Evolutionary conservation across 192 early-diverging fungal species (phyloP), one percentile per base, ranked within the genome.

Genomic region (Dimargaris cristalligena): DNA sequence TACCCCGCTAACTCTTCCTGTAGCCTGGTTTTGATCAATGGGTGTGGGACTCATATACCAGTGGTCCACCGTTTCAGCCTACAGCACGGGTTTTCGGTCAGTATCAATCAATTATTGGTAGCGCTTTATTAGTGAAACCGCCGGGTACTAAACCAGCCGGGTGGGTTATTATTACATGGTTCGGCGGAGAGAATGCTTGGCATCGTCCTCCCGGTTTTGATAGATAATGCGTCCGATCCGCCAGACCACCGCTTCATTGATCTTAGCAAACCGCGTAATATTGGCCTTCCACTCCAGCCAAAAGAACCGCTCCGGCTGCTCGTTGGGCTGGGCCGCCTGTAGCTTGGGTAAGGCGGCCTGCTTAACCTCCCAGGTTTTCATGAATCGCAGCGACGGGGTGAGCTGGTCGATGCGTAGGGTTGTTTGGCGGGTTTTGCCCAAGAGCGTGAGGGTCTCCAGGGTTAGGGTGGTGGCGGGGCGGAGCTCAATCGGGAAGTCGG

Each of bases 211-310:
- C 31, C 54, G 54, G 31, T 56, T 29, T 33, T 34, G 31, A 14
- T 56, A 33, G 34, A 56, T 56, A 9, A 56, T 20, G 16, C 34
- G 54, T 14, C 54, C 54, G 31, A 56, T 56, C 30, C 54, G 54
- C 54, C 54, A 56, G 16, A 56, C 54, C 20, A 56, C 32, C 0
- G 54, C 54, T 34, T 56, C 54, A 16, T 56, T 56, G 31, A 56
- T 56, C 11, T 14, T 14, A 14, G 28, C 54, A 29, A 34, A 56
- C 31, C 23, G 54, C 23, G 54, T 56, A 0, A 56, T 14, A 14
- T 56, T 34, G 54, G 54, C 10, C 34, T 56, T 56, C 54, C 54
- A 56, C 31, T 56, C 54, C 2, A 56, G 14, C 54, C 54, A 56
- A 34, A 56, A 56, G 34, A 20, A 33, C 1, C 23, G 8, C 10